Percentiles rank a stretch among this genome's conserved stretches.
Evolutionary conservation across 192 early-diverging fungal species (phyloP).

Genomic region (Spizellomyces punctatus): DNA sequence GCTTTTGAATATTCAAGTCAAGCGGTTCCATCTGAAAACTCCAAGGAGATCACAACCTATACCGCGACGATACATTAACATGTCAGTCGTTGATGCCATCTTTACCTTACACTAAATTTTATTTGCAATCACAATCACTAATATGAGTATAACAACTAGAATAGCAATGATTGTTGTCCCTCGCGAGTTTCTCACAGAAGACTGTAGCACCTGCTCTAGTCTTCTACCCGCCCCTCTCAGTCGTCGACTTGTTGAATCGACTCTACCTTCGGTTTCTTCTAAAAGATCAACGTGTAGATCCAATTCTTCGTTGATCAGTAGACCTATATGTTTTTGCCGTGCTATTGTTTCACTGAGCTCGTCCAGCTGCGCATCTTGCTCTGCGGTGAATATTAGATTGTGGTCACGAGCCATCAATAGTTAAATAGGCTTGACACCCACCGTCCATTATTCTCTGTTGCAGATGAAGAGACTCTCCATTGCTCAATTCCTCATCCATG

Average conservation of each 20-base stretch:
- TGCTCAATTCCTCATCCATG: slow-evolving; percentile 46
- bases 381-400: slow-evolving; percentile 39
- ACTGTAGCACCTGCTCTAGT: slow-evolving; percentile 52
- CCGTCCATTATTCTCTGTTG: slow-evolving; percentile 70
- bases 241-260: slow-evolving; percentile 57
- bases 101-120: slow-evolving; percentile 1
- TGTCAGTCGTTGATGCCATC: no score
- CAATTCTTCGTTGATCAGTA: slow-evolving; percentile 75
- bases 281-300: slow-evolving; percentile 69
- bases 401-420: background rate
- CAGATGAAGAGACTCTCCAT: slow-evolving; percentile 53
- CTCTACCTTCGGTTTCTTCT: slow-evolving; percentile 70
- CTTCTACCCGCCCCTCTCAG: slow-evolving; percentile 50
- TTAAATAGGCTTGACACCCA: slow-evolving; percentile 24
- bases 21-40: no score
- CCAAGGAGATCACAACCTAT: no score
- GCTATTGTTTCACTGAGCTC: slow-evolving; percentile 57
- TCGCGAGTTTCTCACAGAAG: slow-evolving; percentile 1
- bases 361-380: slow-evolving; percentile 79
- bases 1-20: no score
- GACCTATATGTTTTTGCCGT: slow-evolving; percentile 71
- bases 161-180: slow-evolving; percentile 27
- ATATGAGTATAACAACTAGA: slow-evolving; percentile 27
- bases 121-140: slow-evolving; percentile 34
- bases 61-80: no score